These are phyloP conservation scores for Sporothrix sp. DNA, from an alignment of 2,329 filamentous ascomycete genomes.

Conservation along the genomic window DNA sequence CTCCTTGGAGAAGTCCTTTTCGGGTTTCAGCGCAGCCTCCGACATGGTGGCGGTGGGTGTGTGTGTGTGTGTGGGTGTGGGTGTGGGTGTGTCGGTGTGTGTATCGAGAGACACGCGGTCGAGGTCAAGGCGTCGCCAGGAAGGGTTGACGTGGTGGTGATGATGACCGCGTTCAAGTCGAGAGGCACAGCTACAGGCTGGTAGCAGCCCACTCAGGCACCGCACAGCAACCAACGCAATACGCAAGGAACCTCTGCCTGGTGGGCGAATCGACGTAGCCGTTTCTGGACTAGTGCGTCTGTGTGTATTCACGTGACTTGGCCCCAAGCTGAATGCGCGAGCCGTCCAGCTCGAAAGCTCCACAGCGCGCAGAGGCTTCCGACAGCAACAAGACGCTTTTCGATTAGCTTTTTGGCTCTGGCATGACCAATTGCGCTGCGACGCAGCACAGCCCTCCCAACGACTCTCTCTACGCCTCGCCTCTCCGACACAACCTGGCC, in stretches of 20 bases:
- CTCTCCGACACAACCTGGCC: neutral
- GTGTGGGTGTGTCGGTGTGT: neutral
- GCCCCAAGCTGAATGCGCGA: neutral
- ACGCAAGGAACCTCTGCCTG: conserved; percentile 12
- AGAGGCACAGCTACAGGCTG: too few relatives aligned
- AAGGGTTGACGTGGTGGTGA: neutral
- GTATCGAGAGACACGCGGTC: neutral
- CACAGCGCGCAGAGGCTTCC: conserved; percentile 1
- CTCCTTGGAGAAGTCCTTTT: conserved; percentile 98
- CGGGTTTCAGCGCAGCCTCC: conserved; percentile 75
- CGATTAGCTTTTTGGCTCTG: too few relatives aligned
- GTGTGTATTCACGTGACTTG: conserved; percentile 4
- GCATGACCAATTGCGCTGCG: too few relatives aligned
- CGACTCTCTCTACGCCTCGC: too few relatives aligned
- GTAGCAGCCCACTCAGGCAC: neutral
- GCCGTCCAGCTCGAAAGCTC: too few relatives aligned
- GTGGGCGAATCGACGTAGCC: neutral
- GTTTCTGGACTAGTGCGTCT: neutral
- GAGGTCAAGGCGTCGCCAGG: neutral
- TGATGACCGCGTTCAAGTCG: too few relatives aligned
- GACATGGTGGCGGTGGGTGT: conserved; percentile 56
- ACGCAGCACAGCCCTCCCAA: too few relatives aligned
- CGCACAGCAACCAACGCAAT: neutral
- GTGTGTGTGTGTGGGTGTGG: neutral
- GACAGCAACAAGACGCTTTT: neutral